Evolutionary conservation across 495 filamentous ascomycete species (phyloP).

Genomic region (Penicillium salamii): DNA sequence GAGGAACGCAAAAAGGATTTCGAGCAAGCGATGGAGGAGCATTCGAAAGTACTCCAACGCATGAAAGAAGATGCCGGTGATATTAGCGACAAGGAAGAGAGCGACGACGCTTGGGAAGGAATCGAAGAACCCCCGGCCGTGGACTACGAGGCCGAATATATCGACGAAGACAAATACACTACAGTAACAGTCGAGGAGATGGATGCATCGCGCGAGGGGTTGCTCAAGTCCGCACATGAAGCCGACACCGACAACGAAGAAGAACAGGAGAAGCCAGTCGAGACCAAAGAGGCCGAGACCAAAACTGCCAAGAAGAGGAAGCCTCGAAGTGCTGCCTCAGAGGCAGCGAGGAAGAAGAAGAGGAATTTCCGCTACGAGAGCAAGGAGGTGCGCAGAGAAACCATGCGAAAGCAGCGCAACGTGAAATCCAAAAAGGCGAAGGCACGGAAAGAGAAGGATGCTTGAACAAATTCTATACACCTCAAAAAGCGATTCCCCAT

Average conservation of each 20-base stretch:
- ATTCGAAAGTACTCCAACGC: constrained; percentile 59
- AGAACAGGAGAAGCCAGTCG: constrained; percentile 18
- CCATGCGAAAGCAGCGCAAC: constrained; percentile 62
- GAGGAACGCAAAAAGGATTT: constrained; percentile 77
- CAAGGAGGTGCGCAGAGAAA: constrained; percentile 71
- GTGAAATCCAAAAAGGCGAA: constrained; percentile 53
- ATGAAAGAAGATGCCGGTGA: constrained; percentile 50
- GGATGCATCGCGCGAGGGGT: constrained; percentile 68
- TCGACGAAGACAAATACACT: constrained; percentile 93
- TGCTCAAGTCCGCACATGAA: constrained; percentile 50
- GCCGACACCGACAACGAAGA: constrained; percentile 47
- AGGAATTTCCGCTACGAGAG: constrained; percentile 91
- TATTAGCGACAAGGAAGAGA: constrained; percentile 33
- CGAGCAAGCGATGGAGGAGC: constrained; percentile 70
- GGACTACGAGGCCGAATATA: constrained; percentile 87
- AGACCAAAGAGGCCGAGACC: constrained; percentile 20
- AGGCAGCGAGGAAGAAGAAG: constrained; percentile 69
- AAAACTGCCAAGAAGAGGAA: constrained; percentile 33
- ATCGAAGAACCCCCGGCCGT: constrained; percentile 57
- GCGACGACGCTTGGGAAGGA: constrained; percentile 64
- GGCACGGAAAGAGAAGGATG: constrained; percentile 23
- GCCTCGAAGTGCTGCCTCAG: constrained; percentile 52
- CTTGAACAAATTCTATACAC: neutral
- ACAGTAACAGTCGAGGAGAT: constrained; percentile 94
- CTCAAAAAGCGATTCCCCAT: constrained; percentile 8